Base-by-base conservation (phyloP, 169 alveolate genomes). In the Perkinsus marinus region DNA sequence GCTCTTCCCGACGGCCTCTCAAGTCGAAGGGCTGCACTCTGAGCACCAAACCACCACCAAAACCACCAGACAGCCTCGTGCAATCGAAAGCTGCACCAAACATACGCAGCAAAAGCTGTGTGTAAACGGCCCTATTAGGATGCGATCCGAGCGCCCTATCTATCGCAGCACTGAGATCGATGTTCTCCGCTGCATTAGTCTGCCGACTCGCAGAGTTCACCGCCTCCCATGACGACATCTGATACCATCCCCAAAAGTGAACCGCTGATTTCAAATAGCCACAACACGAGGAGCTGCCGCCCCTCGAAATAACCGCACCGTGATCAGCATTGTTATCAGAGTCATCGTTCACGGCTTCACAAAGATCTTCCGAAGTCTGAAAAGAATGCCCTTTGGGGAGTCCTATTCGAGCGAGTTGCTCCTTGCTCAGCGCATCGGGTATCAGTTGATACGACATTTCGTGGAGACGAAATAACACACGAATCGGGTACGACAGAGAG, bases 21-120 rank as follows among this genome's bases (percentile, higher is more conserved):
- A 37, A 13, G 34, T 90, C 91, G 69, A 39, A 90, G 16, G 91
- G 91, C 69, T 90, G 91, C 36, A 90, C 91, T 17, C 91, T 39
- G 22, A 90, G 91, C 37, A 90, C 91, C 79, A 90, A 39, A 22
- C 68, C 36, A 16, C 91, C 91, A 26, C 69, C 43, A 39, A 90
- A 90, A 30, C 91, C 91, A 30, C 91, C 91, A 47, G 79, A 90
- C 39, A 90, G 69, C 39, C 57, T 39, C 39, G 79, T 90, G 17
- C 69, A 43, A 39, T 90, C 91, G 69, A 90, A 90, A 37, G 38
- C 39, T 43, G 36, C 69, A 10, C 91, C 91, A 34, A 90, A 90
- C 91, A 90, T 90, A 9, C 57, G 91, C 34, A 90, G 91, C 26
- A 90, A 39, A 16, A 90, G 69, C 41, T 43, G 43, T 39, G 43